phyloP scores from a whole-genome alignment of 2,329 filamentous ascomycete species.

The Verticillium klebahnii region DNA sequence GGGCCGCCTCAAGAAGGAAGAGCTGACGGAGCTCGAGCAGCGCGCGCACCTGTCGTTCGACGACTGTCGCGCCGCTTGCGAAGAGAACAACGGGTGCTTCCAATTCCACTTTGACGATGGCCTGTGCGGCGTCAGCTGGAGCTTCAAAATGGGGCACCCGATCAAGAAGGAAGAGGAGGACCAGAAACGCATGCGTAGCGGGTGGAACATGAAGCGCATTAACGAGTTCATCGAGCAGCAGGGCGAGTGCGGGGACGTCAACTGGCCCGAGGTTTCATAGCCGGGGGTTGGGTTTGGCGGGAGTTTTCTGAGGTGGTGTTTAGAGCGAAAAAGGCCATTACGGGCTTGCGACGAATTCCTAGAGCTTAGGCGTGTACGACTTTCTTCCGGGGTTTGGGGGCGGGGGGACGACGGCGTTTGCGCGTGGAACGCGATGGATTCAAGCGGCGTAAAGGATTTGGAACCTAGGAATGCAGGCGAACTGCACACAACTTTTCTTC shows the following conservation, averaged over 20 bases:
- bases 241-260: conserved; percentile 25
- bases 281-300: neutral
- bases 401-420: neutral
- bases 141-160: conserved; percentile 34
- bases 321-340: neutral
- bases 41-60: conserved; percentile 36
- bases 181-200: conserved; percentile 28
- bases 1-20: conserved; percentile 24
- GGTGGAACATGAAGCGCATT: conserved; percentile 38
- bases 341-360: neutral
- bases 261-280: conserved; percentile 21
- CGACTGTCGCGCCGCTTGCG: conserved; percentile 40
- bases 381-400: neutral
- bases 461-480: neutral
- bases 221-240: conserved; percentile 32
- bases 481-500: neutral
- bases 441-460: neutral
- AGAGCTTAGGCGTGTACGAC: neutral
- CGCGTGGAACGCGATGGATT: neutral
- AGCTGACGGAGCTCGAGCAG: conserved; percentile 30
- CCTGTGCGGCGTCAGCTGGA: conserved; percentile 28
- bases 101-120: conserved; percentile 35
- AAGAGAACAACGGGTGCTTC: conserved; percentile 29
- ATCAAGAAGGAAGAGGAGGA: conserved; percentile 20
- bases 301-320: neutral